Base-by-base conservation (phyloP, 768 basidiomycete species). In the Pluteus cervinus region DNA sequence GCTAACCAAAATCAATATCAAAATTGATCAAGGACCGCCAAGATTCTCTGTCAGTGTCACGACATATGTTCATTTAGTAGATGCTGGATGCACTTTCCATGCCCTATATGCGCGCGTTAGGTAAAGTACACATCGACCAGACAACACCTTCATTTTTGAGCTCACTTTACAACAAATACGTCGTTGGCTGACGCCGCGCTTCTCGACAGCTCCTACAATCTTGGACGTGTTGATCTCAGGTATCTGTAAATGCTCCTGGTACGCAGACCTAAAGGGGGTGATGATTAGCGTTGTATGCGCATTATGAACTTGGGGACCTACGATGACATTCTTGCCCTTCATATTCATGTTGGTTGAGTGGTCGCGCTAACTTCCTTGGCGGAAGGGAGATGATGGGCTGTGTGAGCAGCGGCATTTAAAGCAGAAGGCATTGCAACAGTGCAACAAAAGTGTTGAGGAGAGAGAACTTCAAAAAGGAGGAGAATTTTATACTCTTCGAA, bases 141-240 rank as follows among this genome's bases (percentile, higher is more conserved):
- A n/a, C 10, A 21, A 17, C 15, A 29, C 8, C n/a, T n/a, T n/a
- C n/a, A n/a, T n/a, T n/a, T n/a, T n/a, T 6, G 36, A 12, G 48
- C 66, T 39, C 38, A 73, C 69, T 79, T 73, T 41, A 69, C 75
- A 30, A 86, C 82, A 50, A 84, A 91, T 5, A 71, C 69, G 53
- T 93, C 89, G 55, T 92, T 92, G 40, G 86, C 80, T 71, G 50
- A 89, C 62, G 8, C 86, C 89, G 58, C 87, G 90, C 3, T 65
- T 73, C 61, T 79, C 79, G 74, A 86, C 86, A 51, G 79, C 65
- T 10, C 79, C 71, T 56, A 75, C 81, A 36, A 69, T 68, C 62
- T 0, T 73, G 77, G 16, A 81, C 58, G 48, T 86, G 81, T 7
- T 60, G 63, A 37, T 72, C 75, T 59, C 86, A 90, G 4, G 81